These are phyloP conservation scores for Capsella rubella DNA, from an alignment of 441 rosid species.

Conservation along the genomic window DNA sequence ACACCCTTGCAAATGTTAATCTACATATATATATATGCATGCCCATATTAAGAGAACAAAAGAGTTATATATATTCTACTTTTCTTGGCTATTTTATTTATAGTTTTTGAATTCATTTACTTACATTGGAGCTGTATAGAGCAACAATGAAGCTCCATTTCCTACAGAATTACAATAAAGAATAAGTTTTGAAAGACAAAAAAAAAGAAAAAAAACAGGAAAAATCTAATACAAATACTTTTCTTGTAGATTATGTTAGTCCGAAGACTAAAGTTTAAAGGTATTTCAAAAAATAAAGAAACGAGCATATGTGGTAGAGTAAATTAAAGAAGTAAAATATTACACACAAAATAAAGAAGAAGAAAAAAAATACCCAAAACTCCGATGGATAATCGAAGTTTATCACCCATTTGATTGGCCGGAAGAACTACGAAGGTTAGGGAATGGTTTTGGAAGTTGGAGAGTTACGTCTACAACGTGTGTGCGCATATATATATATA, in stretches of 20 bases:
- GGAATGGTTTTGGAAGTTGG: slow-evolving; percentile 18
- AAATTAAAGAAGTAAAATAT: not conserved
- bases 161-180: slow-evolving; percentile 51
- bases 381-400: slow-evolving; percentile 65
- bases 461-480: slow-evolving; percentile 28
- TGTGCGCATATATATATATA: slow-evolving; percentile 19
- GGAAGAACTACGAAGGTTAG: slow-evolving; percentile 34
- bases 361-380: slow-evolving; percentile 54
- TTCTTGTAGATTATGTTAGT: slow-evolving; percentile 6
- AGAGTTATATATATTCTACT: not conserved
- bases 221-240: not conserved
- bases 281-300: not conserved
- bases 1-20: slow-evolving; percentile 71
- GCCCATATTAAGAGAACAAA: not conserved
- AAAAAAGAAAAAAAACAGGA: not conserved
- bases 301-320: not conserved
- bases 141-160: slow-evolving; percentile 78
- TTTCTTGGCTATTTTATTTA: not conserved
- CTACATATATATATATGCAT: slow-evolving; percentile 49
- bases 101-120: not conserved
- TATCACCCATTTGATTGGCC: slow-evolving; percentile 59
- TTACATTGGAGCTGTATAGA: slow-evolving; percentile 77
- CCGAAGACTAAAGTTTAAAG: not conserved
- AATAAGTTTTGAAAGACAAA: not conserved
- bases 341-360: not conserved